Percentiles rank a stretch among this genome's conserved stretches.
These are phyloP conservation scores for Penicillium subrubescens DNA, from an alignment of 495 filamentous ascomycete genomes.

Conservation along the genomic window DNA sequence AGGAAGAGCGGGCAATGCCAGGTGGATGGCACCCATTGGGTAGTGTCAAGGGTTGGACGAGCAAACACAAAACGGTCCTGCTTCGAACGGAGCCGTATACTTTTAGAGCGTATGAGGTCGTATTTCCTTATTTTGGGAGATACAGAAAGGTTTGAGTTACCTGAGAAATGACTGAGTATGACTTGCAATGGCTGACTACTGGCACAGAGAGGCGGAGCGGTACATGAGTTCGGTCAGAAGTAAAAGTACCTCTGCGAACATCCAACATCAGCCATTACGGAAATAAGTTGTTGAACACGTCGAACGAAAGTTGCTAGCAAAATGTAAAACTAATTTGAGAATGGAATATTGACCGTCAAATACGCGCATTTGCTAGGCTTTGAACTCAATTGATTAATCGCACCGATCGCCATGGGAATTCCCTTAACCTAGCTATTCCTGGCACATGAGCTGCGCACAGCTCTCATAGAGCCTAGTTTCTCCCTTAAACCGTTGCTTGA, in stretches of 20 bases:
- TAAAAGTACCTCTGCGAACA: not conserved
- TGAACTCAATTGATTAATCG: not conserved
- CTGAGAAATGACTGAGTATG: not conserved
- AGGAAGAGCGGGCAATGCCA: constrained; percentile 17
- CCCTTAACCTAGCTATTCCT: not conserved
- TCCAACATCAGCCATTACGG: not conserved
- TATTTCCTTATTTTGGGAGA: constrained; percentile 19
- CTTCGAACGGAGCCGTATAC: constrained; percentile 23
- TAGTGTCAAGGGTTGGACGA: constrained; percentile 30
- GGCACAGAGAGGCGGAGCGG: not conserved
- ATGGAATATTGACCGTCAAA: not conserved
- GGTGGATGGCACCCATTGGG: constrained; percentile 11
- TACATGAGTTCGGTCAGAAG: not conserved
- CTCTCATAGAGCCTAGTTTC: not conserved
- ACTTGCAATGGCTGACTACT: not conserved
- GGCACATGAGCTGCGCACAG: not conserved
- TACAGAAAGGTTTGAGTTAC: constrained; percentile 5
- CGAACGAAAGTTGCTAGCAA: not conserved
- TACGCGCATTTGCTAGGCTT: not conserved
- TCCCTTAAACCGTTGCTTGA: not conserved
- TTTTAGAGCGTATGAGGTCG: constrained; percentile 27
- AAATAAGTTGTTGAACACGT: not conserved
- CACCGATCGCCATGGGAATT: not conserved
- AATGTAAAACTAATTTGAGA: not conserved
- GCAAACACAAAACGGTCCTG: constrained; percentile 23